A percentile compares a stretch with the other conserved stretches of the same genome.
These are phyloP conservation scores for Nyssa sinensis DNA, from an alignment of 148 eudicot species.

Conservation along the genomic window DNA sequence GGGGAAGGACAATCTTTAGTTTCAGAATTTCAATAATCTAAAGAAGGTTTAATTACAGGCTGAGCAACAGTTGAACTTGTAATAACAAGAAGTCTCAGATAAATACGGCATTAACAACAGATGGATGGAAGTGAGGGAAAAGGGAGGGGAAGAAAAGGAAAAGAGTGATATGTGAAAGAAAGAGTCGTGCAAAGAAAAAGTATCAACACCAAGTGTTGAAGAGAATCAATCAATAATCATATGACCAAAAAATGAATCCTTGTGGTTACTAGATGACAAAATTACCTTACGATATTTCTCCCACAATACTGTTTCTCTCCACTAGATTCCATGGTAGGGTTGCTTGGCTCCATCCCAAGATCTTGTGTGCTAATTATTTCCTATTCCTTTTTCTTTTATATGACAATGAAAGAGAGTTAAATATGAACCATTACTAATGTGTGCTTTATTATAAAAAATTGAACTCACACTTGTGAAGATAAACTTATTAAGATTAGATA, in stretches of 20 bases:
- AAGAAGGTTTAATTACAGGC: background rate
- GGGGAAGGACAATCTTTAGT: background rate
- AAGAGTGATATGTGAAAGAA: background rate
- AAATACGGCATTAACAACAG: background rate
- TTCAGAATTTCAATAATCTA: background rate
- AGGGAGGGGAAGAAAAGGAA: background rate
- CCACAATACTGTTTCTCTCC: background rate
- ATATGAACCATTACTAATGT: too few relatives aligned
- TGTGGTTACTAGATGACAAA: background rate
- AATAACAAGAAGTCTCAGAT: background rate
- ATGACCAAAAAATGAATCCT: background rate
- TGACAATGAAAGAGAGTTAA: too few relatives aligned
- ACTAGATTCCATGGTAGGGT: too few relatives aligned
- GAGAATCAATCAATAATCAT: slow-evolving; percentile 18
- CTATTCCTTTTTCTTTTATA: too few relatives aligned
- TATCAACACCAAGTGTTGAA: slow-evolving; percentile 12
- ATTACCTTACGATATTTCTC: background rate
- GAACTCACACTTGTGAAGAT: too few relatives aligned
- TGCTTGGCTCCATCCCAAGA: too few relatives aligned
- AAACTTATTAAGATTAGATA: too few relatives aligned
- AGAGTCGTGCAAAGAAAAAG: background rate
- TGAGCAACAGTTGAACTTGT: background rate
- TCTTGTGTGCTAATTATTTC: too few relatives aligned
- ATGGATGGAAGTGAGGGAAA: background rate
- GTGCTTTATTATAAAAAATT: too few relatives aligned